Base-by-base conservation (phyloP, 352 stramenopile genomes). In the Pythium utonaiense region DNA sequence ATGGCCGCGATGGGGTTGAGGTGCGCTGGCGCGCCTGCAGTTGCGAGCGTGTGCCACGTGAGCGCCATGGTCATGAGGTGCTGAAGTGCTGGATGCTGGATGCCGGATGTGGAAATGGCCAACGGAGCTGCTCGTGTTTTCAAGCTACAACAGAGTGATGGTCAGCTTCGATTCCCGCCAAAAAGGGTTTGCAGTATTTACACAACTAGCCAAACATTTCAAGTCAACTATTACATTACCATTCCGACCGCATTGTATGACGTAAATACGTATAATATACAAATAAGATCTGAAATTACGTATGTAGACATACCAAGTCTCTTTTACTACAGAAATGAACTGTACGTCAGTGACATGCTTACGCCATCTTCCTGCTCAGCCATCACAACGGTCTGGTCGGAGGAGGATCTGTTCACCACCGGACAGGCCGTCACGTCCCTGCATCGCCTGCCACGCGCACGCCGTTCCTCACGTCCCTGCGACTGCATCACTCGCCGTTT, bases 41-140 rank as follows among this genome's bases (percentile, higher is more conserved):
- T 47, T 42, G 41, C 54, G 30, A 61, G 40, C 4, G 16, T 47
- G 54, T 34, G 40, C 27, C 40, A 61, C 16, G 54, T 47, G 41
- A 61, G 21, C 40, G 54, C 16, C 54, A 61, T 50, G 21, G 22
- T 53, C n/a, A 62, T 30, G 40, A 19, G 17, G 9, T 8, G 3
- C 12, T 17, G 41, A 30, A 17, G 41, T 27, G 22, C n/a, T 50
- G 21, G 19, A n/a, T n/a, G n/a, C n/a, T n/a, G n/a, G n/a, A n/a
- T n/a, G n/a, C 28, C 28, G 28, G 5, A 33, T 33, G 38, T 45
- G 6, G 36, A n/a, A 44, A 22, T 44, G 19, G 16, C 16, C 13
- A 45, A 27, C 14, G 38, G 38, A 45, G 38, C 38, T 45, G 38
- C n/a, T 45, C 33, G 3, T 14, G 31, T 13, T 13, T 13, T 40